Conservation (phyloP, 225 moss, liverwort and hornwort species). For the Takakia lepidozioides region DNA sequence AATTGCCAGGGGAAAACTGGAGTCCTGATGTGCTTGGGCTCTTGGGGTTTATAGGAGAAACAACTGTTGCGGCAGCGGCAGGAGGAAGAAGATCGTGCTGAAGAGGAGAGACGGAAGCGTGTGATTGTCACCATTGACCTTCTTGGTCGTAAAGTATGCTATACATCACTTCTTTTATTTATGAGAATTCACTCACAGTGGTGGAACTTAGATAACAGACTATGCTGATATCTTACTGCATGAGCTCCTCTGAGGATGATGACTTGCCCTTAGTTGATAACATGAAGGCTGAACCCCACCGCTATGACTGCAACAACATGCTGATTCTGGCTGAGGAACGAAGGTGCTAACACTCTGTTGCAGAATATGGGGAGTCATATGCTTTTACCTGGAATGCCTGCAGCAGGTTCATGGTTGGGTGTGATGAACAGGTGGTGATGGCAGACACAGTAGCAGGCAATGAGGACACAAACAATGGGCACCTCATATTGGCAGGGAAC, state of each 20-base stretch:
- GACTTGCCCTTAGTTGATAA: too few relatives aligned
- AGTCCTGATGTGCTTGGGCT: constrained; percentile 61
- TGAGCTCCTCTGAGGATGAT: too few relatives aligned
- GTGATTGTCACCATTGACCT: constrained; percentile 87
- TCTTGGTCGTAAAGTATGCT: constrained; percentile 86
- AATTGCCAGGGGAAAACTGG: constrained; percentile 94
- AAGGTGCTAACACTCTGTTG: too few relatives aligned
- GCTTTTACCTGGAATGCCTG: too few relatives aligned
- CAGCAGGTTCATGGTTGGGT: too few relatives aligned
- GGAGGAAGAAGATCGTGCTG: constrained; percentile 70
- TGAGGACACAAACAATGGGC: constrained; percentile 29
- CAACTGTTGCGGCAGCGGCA: constrained; percentile 57
- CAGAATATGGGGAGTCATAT: too few relatives aligned
- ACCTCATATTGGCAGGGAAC: constrained; percentile 55
- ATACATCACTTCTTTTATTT: neutral
- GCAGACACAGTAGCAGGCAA: constrained; percentile 62
- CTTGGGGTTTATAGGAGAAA: constrained; percentile 53
- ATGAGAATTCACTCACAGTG: neutral
- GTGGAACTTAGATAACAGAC: neutral
- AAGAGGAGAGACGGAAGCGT: constrained; percentile 75
- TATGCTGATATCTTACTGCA: too few relatives aligned
- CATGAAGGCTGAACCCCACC: too few relatives aligned
- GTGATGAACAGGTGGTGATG: constrained; percentile 63
- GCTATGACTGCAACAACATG: too few relatives aligned
- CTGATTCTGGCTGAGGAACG: too few relatives aligned